Evolutionary conservation across 768 basidiomycete genomes (phyloP), one percentile per base, ranked within the genome.

Genomic region (Naganishia vaughanmartiniae): DNA sequence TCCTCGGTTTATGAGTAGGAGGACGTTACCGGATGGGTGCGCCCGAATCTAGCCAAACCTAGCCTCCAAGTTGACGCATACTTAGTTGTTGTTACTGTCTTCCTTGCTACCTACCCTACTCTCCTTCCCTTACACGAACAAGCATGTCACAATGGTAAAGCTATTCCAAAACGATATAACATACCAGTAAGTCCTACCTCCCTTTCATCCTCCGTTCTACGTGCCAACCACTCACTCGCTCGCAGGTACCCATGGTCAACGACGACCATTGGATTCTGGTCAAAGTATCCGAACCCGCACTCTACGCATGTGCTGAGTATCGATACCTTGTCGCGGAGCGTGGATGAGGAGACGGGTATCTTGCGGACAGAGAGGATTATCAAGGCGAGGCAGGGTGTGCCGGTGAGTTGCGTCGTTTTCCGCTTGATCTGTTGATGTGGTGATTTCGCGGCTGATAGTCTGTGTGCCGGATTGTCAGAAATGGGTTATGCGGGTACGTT

Each of bases 221-320:
- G n/a, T 51, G 42, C 15, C 17, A n/a, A n/a, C 14, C 34, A 17
- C 17, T 66, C 7, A 28, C 28, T 54, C 31, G 1, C 48, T 31
- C 51, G 48, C 42, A 42, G 42, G 42, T 54, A 93, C 78, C 86
- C 92, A 51, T 94, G 93, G 89, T 85, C 88, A 71, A 91, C 92
- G 83, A 92, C 94, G 74, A 88, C 93, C 72, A 89, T 90, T 78
- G 91, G 90, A 73, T 90, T 95, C 86, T 93, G 92, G 90, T 89
- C 89, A 74, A 96, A 96, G 85, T 96, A 96, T 82, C 93, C 93
- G 65, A 95, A 95, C 80, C 89, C 92, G 66, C 73, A 72, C 55
- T 74, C 78, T 15, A 72, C 76, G 1, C 80, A 82, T 67, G 81
- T 81, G 57, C 69, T 76, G 42, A 76, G 78, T 26, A 74, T 80